Evolutionary conservation across 2,329 filamentous ascomycete genomes (phyloP), one percentile per base, ranked within the genome.

Genomic region (Exutisphaerella laricina): DNA sequence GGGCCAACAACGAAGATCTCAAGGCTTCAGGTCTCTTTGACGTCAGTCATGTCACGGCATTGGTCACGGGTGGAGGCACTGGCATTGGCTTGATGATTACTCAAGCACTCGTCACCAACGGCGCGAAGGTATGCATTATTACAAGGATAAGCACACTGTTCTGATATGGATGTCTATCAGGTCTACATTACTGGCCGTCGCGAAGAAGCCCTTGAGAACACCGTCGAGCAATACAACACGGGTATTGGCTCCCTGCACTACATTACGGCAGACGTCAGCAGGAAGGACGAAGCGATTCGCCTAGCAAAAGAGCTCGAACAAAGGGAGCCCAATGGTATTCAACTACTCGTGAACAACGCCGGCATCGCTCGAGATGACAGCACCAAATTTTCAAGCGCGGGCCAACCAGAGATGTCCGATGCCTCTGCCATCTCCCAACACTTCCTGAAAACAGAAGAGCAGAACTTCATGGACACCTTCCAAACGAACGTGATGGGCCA

Each of bases 271-370:
- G 73, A 77, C 50, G 67, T 75, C 26, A 72, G 69, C 48, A 67
- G 68, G 13, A 78, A 78, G 50, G 64, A 72, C 7, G 73, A 74
- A 6, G 57, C 64, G n/a, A 56, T 68, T 37, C 58, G 64, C 14
- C 58, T 70, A 9, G 66, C 64, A 29, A 60, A 66, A 26, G 65
- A 69, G 41, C 51, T 72, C 8, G 55, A 58, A 36, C 46, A 63
- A 44, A 70, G 71, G 45, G 75, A 78, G 52, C 34, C 70, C 1
- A 68, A 70, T 5, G 74, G 74, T 3, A 71, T 79, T 21, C 72
- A 78, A 43, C 56, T 79, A 33, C 64, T 77, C 5, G 70, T 77
- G 14, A 76, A 75, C 57, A 75, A 75, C 41, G 73, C 72, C 6
- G 73, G 74, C 1, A 67, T 77, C 41, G 72, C 74, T 10, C 63